phyloP scores from a whole-genome alignment of 805 yeast species.

The Debaryomyces prosopidis region DNA sequence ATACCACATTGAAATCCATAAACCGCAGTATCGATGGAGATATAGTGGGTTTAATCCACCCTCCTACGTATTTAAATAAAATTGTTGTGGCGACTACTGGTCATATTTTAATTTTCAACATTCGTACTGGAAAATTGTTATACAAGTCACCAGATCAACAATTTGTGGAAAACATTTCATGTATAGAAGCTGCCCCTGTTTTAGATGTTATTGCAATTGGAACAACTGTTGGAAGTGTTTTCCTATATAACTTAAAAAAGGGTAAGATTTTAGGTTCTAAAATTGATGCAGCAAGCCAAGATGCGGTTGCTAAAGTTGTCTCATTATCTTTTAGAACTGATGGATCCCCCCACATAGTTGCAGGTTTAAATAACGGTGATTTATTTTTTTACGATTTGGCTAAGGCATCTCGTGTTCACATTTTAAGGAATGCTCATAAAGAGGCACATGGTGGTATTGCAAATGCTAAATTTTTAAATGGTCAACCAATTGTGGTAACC shows the following conservation, averaged over 20 bases:
- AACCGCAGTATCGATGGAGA: constrained; percentile 65
- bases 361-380: constrained; percentile 79
- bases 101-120: constrained; percentile 63
- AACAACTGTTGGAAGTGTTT: constrained; percentile 63
- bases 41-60: constrained; percentile 70
- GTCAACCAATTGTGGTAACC: constrained; percentile 88
- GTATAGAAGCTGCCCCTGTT: constrained; percentile 83
- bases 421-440: constrained; percentile 69
- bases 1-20: constrained; percentile 58
- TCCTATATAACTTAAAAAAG: constrained; percentile 65
- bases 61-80: constrained; percentile 91
- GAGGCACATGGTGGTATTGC: constrained; percentile 78
- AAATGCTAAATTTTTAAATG: constrained; percentile 72
- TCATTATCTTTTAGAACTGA: constrained; percentile 89
- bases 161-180: constrained; percentile 53
- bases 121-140: constrained; percentile 73
- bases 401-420: constrained; percentile 70
- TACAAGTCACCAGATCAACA: constrained; percentile 51
- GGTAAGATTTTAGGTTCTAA: constrained; percentile 52
- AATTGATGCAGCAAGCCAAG: constrained; percentile 47
- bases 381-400: constrained; percentile 82
- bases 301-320: constrained; percentile 43
- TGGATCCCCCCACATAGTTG: constrained; percentile 79
- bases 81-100: constrained; percentile 77
- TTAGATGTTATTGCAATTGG: constrained; percentile 84